These are phyloP conservation scores for Papiliotrema nemorosa DNA, from an alignment of 1,284 basidiomycete species.

Conservation along the genomic window DNA sequence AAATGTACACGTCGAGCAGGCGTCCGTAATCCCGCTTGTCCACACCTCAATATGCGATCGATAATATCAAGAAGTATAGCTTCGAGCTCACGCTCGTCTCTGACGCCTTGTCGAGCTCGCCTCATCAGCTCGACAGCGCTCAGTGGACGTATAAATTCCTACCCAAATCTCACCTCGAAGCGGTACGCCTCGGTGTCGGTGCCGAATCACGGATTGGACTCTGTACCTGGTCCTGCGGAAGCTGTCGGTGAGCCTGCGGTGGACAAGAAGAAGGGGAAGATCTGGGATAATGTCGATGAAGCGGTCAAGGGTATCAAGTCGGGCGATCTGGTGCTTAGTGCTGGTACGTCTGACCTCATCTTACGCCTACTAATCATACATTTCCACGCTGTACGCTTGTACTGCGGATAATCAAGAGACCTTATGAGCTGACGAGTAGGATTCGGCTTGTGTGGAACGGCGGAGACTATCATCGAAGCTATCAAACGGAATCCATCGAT, in stretches of 20 bases:
- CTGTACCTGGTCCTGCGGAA: slow-evolving; percentile 22
- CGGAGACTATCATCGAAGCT: slow-evolving; percentile 80
- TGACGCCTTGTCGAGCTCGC: too few relatives aligned
- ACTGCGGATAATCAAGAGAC: background rate
- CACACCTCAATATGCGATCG: background rate
- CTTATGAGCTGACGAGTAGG: slow-evolving; percentile 14
- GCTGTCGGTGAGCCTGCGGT: slow-evolving; percentile 20
- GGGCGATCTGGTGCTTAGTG: slow-evolving; percentile 72
- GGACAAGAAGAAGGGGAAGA: slow-evolving; percentile 53
- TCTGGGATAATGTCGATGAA: slow-evolving; percentile 74
- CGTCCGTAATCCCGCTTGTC: background rate
- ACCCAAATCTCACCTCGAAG: too few relatives aligned
- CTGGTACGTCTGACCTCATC: slow-evolving; percentile 55
- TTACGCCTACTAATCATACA: too few relatives aligned
- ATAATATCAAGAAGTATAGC: background rate
- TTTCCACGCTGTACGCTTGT: too few relatives aligned
- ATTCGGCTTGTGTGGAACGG: slow-evolving; percentile 49
- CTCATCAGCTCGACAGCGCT: too few relatives aligned
- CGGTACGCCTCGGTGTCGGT: background rate
- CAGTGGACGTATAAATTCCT: too few relatives aligned
- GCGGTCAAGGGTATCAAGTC: slow-evolving; percentile 77
- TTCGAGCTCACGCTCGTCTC: background rate
- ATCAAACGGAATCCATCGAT: slow-evolving; percentile 70
- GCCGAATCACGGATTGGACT: slow-evolving; percentile 15
- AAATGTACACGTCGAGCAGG: too few relatives aligned